Conservation (phyloP, 2,329 filamentous ascomycete genomes). For the Paecilomyces dactylethromorphus region DNA sequence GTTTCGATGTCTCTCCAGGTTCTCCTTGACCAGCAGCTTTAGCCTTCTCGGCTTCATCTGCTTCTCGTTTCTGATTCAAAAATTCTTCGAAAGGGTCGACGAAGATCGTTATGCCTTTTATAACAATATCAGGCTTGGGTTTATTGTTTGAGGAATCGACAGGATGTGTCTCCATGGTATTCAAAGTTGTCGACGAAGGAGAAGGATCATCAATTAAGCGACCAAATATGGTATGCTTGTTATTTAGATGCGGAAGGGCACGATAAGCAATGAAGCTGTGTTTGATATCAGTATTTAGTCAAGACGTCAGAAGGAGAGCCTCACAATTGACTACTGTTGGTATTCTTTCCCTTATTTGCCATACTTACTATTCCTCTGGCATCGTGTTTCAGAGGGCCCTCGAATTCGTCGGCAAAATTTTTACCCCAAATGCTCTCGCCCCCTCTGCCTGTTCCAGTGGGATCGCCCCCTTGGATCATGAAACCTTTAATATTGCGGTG, state of each 20-base stretch:
- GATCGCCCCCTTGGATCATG: conserved; percentile 97
- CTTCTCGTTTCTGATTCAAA: conserved; percentile 62
- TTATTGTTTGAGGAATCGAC: conserved; percentile 66
- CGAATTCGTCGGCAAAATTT: conserved; percentile 88
- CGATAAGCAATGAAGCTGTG: conserved; percentile 78
- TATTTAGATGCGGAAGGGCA: conserved; percentile 74
- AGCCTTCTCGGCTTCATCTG: conserved; percentile 48
- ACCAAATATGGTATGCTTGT: conserved; percentile 96
- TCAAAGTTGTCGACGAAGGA: conserved; percentile 46
- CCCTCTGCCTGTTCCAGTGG: conserved; percentile 85
- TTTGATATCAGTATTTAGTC: neutral
- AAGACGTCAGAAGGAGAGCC: conserved; percentile 10
- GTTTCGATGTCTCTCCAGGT: conserved; percentile 13
- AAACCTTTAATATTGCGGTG: conserved; percentile 93
- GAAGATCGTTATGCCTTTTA: conserved; percentile 77
- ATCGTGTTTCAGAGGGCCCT: conserved; percentile 81
- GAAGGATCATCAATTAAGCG: conserved; percentile 64
- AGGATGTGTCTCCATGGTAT: conserved; percentile 68
- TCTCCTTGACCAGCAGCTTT: conserved; percentile 14
- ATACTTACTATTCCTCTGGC: conserved; percentile 75
- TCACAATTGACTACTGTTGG: conserved; percentile 82
- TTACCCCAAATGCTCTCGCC: conserved; percentile 89
- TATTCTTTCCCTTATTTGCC: conserved; percentile 98
- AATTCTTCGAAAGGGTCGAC: conserved; percentile 96
- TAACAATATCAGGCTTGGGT: conserved; percentile 70